Base-by-base conservation (phyloP, 176 grass and related monocot species). In the Oryza officinalis region DNA sequence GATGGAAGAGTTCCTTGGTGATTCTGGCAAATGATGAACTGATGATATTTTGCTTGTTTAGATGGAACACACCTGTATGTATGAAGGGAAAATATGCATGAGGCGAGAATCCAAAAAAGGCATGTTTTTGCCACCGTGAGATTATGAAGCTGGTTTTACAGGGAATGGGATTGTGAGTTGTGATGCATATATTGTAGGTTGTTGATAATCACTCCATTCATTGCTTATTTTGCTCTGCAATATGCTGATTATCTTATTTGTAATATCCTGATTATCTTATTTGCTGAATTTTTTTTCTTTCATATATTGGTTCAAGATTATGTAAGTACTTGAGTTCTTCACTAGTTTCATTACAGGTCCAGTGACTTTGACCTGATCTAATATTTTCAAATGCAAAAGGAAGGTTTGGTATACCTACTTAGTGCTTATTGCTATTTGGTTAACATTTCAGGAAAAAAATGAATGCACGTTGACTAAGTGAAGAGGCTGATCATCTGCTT, bases 401-500 rank as follows among this genome's bases (percentile, higher is more conserved):
- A 63, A 79, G 61, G 27, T 71, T 77, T 84, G 79, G 79, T 79
- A 47, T 86, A 77, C 33, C 46, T 31, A 33, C 33, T 80, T 60
- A 15, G 45, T 40, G 33, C 15, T 35, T 77, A 9, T 59, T 22
- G n/a, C 17, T 35, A 81, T 83, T 73, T 32, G 28, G 31, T 78
- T 72, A 59, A 30, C 31, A 27, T 79, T 90, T 67, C 27, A 94
- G 87, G 43, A 57, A 61, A 61, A 73, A 26, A 82, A 75, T 59
- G 76, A 90, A 71, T 75, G 73, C 46, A 38, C 18, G 71, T 17
- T 81, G 86, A 81, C 61, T 1, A 26, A 88, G 82, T 71, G 71
- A 12, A 45, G 82, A 76, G 80, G 68, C 20, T 94, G 76, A 38
- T 86, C 79, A 86, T 88, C 71, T 76, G 84, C 67, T 85, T 83